A percentile compares a stretch with the other conserved stretches of the same genome.
Evolutionary conservation across 2,329 filamentous ascomycete species (phyloP).

Genomic region (Drechslera avenae): DNA sequence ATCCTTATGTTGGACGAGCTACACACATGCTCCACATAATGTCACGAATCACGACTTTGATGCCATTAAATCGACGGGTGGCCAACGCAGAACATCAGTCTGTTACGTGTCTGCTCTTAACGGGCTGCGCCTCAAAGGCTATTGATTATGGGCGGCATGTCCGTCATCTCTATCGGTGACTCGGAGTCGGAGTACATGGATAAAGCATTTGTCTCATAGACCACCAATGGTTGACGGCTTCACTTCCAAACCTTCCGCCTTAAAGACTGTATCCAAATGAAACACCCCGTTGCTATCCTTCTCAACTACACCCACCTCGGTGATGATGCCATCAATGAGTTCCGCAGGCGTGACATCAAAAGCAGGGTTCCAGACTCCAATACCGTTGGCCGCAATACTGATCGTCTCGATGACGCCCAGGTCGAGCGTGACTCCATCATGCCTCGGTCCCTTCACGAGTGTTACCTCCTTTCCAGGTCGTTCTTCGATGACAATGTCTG

Average conservation of each 20-base stretch:
- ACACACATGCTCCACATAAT: background rate
- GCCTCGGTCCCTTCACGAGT: slow-evolving; percentile 77
- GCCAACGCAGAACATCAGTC: background rate
- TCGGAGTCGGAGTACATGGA: no score
- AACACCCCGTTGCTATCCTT: slow-evolving; percentile 76
- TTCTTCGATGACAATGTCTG: slow-evolving; percentile 88
- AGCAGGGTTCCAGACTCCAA: slow-evolving; percentile 93
- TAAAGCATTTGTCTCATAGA: slow-evolving; percentile 22
- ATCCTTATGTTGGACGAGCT: background rate
- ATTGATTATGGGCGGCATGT: background rate
- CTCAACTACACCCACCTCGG: slow-evolving; percentile 84
- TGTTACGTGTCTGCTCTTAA: background rate
- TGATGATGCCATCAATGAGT: slow-evolving; percentile 92
- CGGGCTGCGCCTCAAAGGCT: background rate
- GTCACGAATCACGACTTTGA: background rate
- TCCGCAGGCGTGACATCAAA: slow-evolving; percentile 93
- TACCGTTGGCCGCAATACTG: slow-evolving; percentile 75
- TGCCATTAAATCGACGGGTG: background rate
- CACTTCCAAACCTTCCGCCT: slow-evolving; percentile 25
- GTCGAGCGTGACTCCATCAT: slow-evolving; percentile 67
- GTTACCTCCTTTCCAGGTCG: slow-evolving; percentile 81
- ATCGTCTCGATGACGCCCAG: slow-evolving; percentile 69
- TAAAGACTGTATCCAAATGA: slow-evolving; percentile 56
- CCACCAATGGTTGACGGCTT: slow-evolving; percentile 43
- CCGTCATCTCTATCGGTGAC: background rate